phyloP scores from a whole-genome alignment of 2,329 filamentous ascomycete species.

The Dothistroma septosporum region DNA sequence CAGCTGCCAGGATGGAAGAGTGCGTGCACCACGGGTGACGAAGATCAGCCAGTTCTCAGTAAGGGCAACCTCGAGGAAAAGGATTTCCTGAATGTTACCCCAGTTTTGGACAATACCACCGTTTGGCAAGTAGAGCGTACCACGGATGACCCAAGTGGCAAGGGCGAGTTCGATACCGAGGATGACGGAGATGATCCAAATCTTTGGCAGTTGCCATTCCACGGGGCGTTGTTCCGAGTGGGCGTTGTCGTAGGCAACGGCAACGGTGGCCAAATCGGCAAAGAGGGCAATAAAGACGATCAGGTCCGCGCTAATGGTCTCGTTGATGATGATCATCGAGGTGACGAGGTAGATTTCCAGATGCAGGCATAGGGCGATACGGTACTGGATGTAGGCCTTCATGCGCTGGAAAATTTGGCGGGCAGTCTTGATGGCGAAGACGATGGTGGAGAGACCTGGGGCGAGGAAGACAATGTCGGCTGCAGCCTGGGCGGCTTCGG shows the following conservation, averaged over 20 bases:
- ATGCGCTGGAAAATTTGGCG: constrained; percentile 74
- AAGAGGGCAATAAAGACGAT: constrained; percentile 77
- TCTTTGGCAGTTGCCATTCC: constrained; percentile 77
- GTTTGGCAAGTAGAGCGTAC: constrained; percentile 62
- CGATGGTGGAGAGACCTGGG: constrained; percentile 66
- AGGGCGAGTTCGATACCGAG: constrained; percentile 65
- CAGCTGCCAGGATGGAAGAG: constrained; percentile 71
- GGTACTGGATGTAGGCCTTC: constrained; percentile 74
- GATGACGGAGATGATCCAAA: constrained; percentile 70
- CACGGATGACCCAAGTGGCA: constrained; percentile 70
- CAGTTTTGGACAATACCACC: constrained; percentile 73
- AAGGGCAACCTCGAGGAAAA: constrained; percentile 51
- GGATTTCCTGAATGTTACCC: constrained; percentile 68
- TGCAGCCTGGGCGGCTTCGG: constrained; percentile 67
- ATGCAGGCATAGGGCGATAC: constrained; percentile 70
- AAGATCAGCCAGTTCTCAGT: constrained; percentile 55
- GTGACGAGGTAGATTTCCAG: constrained; percentile 72
- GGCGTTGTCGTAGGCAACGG: constrained; percentile 74
- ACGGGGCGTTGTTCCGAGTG: constrained; percentile 71
- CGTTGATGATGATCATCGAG: constrained; percentile 75
- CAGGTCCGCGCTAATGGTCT: constrained; percentile 67
- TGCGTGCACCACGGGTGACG: constrained; percentile 59
- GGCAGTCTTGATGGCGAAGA: constrained; percentile 68
- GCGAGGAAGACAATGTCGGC: constrained; percentile 73
- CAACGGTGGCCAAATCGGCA: constrained; percentile 74